Percentiles rank a stretch among this genome's conserved stretches.
Conservation (phyloP, 1,139 yeast genomes). For the Pichia sp. region DNA sequence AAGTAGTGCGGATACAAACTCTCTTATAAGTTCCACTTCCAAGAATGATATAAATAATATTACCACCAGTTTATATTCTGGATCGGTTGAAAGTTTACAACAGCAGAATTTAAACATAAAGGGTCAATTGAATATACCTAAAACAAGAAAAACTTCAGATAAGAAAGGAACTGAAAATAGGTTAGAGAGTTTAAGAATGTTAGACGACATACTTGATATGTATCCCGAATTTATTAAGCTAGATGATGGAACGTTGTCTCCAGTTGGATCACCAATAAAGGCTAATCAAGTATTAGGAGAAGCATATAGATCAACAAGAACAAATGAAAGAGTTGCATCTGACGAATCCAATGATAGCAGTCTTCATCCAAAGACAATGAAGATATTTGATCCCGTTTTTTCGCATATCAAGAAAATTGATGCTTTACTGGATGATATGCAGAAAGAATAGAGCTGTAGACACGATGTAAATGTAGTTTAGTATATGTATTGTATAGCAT, state of each 20-base stretch:
- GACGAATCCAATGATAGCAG: not conserved
- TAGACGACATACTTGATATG: conserved; percentile 20
- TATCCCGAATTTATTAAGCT: conserved; percentile 17
- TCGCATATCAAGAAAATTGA: conserved; percentile 41
- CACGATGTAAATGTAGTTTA: not conserved
- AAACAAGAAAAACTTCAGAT: not conserved
- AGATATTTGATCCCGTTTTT: conserved; percentile 44
- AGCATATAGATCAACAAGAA: conserved; percentile 4
- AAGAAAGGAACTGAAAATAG: conserved; percentile 4
- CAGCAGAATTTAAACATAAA: not conserved
- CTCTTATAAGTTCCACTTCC: conserved; percentile 6
- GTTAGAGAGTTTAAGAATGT: conserved; percentile 18
- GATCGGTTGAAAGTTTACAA: conserved; percentile 7
- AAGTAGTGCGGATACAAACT: conserved; percentile 10
- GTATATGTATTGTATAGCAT: not conserved
- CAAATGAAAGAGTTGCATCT: not conserved
- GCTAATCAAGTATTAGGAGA: not conserved
- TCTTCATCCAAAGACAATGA: conserved; percentile 39
- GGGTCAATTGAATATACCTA: not conserved
- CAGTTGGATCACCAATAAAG: not conserved
- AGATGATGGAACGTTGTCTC: not conserved
- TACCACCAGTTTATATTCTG: conserved; percentile 4
- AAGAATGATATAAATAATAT: conserved; percentile 3
- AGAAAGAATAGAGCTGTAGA: conserved; percentile 4
- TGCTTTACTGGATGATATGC: conserved; percentile 26